Evolutionary conservation across 495 filamentous ascomycete species (phyloP), one percentile per base, ranked within the genome.

Genomic region (Paragyromitra xinjiangensis): DNA sequence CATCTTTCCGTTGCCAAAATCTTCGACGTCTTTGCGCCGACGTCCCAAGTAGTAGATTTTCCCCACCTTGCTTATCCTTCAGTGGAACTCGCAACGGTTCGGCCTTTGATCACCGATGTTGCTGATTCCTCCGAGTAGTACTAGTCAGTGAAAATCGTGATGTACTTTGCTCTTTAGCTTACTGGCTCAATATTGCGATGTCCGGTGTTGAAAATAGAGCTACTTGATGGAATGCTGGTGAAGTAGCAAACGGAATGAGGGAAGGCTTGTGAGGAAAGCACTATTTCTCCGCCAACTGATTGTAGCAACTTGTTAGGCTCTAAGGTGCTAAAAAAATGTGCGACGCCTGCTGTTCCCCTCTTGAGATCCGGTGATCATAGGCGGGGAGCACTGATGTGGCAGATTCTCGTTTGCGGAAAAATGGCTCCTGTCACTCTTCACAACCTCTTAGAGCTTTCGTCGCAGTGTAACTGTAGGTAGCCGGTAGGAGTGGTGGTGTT

Each of bases 1-100:
- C 92, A 93, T 94, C 81, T 80, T 83, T 85, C 48, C 68, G 51
- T 55, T 73, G 37, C 58, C 69, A 55, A 71, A 64, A 40, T 61
- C 61, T 70, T 78, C 73, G 73, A 78, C 72, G 81, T 78, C 69
- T 56, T 77, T 78, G 51, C 81, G 71, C 70, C 80, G 72, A 66
- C 81, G 77, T 71, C 72, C 73, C 5, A 80, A 61, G 26, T 75
- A 64, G 51, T 78, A 69, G 64, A 74, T 53, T 70, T 69, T 82
- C 81, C 77, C 67, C 80, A 81, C 71, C 61, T 80, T 81, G 78
- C n/a, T 50, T 77, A 62, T 81, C 19, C 51, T 67, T 37, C 34
- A 12, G 66, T 3, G 51, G 67, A 70, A 71, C 44, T 78, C 29
- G 75, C 73, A 78, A 78, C 76, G 16, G 61, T 59, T 64, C 76